Evolutionary conservation across 495 filamentous ascomycete genomes (phyloP).

Genomic region (Aspergillus asperescens): DNA sequence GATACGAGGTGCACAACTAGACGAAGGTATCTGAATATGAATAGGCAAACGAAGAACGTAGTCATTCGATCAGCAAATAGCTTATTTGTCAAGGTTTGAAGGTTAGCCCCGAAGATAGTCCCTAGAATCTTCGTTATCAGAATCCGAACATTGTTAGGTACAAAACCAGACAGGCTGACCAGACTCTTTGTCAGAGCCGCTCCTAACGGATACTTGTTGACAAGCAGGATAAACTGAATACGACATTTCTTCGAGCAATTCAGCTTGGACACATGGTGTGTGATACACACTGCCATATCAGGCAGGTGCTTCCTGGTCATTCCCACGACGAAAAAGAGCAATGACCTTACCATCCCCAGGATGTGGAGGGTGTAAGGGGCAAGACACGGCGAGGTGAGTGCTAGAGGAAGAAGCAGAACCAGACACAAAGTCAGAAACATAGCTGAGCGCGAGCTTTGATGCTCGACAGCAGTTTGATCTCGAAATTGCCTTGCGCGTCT

Average conservation of each 20-base stretch:
- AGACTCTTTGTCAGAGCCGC: too few relatives aligned
- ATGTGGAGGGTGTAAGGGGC: background rate
- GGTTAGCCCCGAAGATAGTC: background rate
- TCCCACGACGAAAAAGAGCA: background rate
- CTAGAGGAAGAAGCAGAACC: background rate
- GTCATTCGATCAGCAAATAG: background rate
- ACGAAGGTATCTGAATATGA: constrained; percentile 40
- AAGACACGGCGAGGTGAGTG: background rate
- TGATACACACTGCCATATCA: background rate
- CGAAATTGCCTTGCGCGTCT: too few relatives aligned
- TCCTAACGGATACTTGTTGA: background rate
- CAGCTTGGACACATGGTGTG: background rate
- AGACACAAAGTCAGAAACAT: too few relatives aligned
- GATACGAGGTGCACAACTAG: constrained; percentile 41
- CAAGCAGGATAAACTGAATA: background rate
- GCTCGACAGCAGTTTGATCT: too few relatives aligned
- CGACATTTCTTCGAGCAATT: background rate
- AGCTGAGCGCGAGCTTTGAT: too few relatives aligned
- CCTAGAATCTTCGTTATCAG: background rate
- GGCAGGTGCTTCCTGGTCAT: background rate
- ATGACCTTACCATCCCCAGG: background rate
- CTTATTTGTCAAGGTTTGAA: background rate
- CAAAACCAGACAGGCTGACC: too few relatives aligned
- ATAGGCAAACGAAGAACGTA: constrained; percentile 8
- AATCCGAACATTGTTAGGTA: background rate